Base-by-base conservation (phyloP, 345 rosid species). In the Nasturtium officinale region DNA sequence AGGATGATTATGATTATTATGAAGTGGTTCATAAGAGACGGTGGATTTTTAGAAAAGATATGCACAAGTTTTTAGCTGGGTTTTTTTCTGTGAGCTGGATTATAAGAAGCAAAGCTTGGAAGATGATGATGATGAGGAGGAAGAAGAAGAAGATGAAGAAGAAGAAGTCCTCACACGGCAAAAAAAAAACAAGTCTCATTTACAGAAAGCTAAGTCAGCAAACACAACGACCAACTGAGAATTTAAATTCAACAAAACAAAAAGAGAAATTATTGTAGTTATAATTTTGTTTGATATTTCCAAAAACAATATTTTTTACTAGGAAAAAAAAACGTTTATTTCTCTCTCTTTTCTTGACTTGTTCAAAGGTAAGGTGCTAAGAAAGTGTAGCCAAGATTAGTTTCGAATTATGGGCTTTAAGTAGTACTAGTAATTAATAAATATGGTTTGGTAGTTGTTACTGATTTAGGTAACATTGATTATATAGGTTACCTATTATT, bases 91-190 rank as follows among this genome's bases (percentile, higher is more conserved):
- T 26, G 32, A 48, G 40, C 51, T 37, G 21, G 61, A 30, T 21
- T n/a, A 65, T 45, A 33, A 57, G 67, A 67, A 48, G 66, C 20
- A 28, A 30, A 76, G 69, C 65, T 76, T 32, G 21, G 21, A 29
- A 51, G 60, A 66, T 17, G 9, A 38, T 20, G 32, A 61, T 0
- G 17, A 52, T 3, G 21, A 25, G 5, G 11, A 35, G 38, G 38
- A 30, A 30, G 64, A 58, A 9, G 42, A 72, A 1, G 61, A 74
- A 0, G 29, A 61, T 9, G 61, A 54, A 43, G 54, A 25, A 1
- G 60, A 46, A 71, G 67, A 71, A 77, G 80, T 71, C 76, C 35
- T 71, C 67, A 40, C 80, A 77, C 80, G 80, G 76, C 72, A 37
- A 40, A 51, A 37, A 51, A 37, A 28, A 30, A 33, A 6, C 16